Conservation (phyloP, 495 filamentous ascomycete genomes). For the Tuber umbilicatum region DNA sequence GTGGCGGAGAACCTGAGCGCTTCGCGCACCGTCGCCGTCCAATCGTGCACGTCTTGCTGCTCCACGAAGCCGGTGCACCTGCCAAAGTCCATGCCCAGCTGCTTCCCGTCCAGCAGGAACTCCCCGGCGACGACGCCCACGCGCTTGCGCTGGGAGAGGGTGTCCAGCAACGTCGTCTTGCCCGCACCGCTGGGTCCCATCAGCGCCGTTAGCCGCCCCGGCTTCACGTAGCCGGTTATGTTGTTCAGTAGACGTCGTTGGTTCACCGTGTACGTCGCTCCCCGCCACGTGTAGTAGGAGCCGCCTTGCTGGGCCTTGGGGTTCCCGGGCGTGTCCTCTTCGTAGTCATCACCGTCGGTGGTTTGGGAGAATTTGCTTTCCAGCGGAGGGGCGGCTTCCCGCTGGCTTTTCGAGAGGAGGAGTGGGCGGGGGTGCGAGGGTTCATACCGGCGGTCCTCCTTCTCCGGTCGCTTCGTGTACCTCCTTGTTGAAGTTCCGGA, state of each 20-base stretch:
- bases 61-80: conserved; percentile 46
- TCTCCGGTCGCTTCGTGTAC: conserved; percentile 28
- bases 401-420: neutral
- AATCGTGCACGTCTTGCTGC: conserved; percentile 47
- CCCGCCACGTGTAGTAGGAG: conserved; percentile 61
- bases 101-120: conserved; percentile 59
- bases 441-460: conserved; percentile 14
- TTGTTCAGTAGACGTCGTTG: conserved; percentile 62
- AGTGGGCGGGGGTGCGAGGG: neutral
- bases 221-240: conserved; percentile 71
- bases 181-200: conserved; percentile 62
- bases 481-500: conserved; percentile 52
- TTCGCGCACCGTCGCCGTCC: conserved; percentile 56
- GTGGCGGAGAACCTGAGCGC: conserved; percentile 57
- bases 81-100: conserved; percentile 56
- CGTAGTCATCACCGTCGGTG: conserved; percentile 17
- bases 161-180: conserved; percentile 55
- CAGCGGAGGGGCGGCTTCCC: neutral
- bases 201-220: conserved; percentile 70
- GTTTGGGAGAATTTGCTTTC: neutral
- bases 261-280: conserved; percentile 53
- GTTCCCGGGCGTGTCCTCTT: conserved; percentile 11
- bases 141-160: conserved; percentile 58
- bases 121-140: conserved; percentile 56
- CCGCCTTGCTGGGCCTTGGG: conserved; percentile 28